Conservation (phyloP, 108 stramenopile genomes). For the Skeletonema tropicum region DNA sequence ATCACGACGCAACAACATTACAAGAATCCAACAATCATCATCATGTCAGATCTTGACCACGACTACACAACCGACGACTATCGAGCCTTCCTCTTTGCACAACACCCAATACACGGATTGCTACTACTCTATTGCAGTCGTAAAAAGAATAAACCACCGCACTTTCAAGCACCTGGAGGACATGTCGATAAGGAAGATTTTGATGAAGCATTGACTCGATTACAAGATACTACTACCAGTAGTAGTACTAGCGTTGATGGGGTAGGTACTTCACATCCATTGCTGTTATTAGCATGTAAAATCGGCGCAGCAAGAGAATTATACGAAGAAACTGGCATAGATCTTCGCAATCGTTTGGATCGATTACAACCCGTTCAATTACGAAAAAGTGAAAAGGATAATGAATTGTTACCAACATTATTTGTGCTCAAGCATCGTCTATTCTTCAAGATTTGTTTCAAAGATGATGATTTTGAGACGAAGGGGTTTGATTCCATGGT, state of each 20-base stretch:
- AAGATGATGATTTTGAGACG: constrained; percentile 61
- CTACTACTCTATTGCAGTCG: constrained; percentile 78
- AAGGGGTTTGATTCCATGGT: constrained; percentile 5
- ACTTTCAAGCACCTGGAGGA: constrained; percentile 85
- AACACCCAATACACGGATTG: constrained; percentile 65
- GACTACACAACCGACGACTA: constrained; percentile 57
- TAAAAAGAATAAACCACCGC: constrained; percentile 73
- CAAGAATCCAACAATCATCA: background rate
- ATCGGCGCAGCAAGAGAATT: constrained; percentile 77
- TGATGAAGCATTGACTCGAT: constrained; percentile 36
- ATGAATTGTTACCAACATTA: constrained; percentile 51
- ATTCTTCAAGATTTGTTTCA: constrained; percentile 59
- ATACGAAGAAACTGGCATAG: constrained; percentile 84
- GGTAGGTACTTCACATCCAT: constrained; percentile 11
- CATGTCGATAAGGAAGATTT: constrained; percentile 81
- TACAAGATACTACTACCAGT: background rate
- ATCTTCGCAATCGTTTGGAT: constrained; percentile 58
- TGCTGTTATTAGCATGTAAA: constrained; percentile 61
- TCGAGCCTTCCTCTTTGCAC: constrained; percentile 69
- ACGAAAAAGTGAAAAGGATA: constrained; percentile 18
- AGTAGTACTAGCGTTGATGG: background rate
- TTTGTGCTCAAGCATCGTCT: constrained; percentile 62
- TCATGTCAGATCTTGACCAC: background rate
- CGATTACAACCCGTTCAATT: constrained; percentile 54
- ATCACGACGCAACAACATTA: background rate